Percentiles rank a stretch among this genome's conserved stretches.
Evolutionary conservation across 2,329 filamentous ascomycete species (phyloP).

Genomic region (Arthrinium phaeospermum): DNA sequence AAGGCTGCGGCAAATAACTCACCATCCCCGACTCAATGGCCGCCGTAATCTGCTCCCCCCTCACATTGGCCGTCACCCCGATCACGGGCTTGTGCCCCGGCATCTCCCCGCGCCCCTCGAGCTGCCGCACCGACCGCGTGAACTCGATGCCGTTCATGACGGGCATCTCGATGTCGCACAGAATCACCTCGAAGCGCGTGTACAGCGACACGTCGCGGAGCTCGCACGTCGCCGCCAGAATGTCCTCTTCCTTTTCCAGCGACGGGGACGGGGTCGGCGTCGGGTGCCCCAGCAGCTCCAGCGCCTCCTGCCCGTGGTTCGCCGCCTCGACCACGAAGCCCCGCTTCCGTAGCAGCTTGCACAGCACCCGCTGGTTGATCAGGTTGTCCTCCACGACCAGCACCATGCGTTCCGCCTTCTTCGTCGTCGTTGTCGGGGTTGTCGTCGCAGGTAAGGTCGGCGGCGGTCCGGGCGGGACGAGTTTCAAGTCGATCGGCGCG

Average conservation of each 20-base stretch:
- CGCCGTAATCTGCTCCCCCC: slow-evolving; percentile 33
- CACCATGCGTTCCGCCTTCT: slow-evolving; percentile 34
- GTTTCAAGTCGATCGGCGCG: slow-evolving; percentile 20
- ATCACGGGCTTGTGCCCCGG: slow-evolving; percentile 33
- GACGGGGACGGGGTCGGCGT: slow-evolving; percentile 15
- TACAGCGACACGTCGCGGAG: background rate
- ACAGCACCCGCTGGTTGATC: slow-evolving; percentile 63
- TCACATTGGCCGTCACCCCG: slow-evolving; percentile 36
- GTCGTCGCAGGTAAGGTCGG: background rate
- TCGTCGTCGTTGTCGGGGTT: background rate
- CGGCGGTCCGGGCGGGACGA: slow-evolving; percentile 4
- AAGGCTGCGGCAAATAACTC: slow-evolving; percentile 14
- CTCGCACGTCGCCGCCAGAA: background rate
- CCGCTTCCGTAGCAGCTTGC: slow-evolving; percentile 54
- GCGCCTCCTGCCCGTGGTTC: slow-evolving; percentile 61
- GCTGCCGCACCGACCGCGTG: slow-evolving; percentile 29
- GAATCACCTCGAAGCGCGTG: slow-evolving; percentile 31
- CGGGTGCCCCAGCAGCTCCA: slow-evolving; percentile 41
- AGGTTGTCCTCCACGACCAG: slow-evolving; percentile 67
- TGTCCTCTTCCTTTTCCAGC: background rate
- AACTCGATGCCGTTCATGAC: slow-evolving; percentile 37
- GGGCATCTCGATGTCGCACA: slow-evolving; percentile 39
- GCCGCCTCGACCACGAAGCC: slow-evolving; percentile 59
- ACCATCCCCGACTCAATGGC: slow-evolving; percentile 37
- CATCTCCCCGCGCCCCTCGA: slow-evolving; percentile 28